phyloP scores from a whole-genome alignment of 2,329 filamentous ascomycete genomes.

The Cercospora nicotianae region DNA sequence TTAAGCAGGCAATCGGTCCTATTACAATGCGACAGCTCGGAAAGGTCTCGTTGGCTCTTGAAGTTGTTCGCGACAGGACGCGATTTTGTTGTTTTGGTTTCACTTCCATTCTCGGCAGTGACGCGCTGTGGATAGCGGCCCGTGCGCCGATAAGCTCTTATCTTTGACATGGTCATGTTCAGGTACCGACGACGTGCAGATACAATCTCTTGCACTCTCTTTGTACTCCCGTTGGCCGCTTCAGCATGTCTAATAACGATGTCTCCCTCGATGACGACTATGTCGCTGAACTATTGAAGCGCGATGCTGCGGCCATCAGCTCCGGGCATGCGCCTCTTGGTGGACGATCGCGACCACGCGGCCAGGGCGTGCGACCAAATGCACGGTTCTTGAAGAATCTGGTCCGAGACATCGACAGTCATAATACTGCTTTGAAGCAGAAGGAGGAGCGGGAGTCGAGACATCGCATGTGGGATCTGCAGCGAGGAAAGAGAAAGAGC shows the following conservation, averaged over 20 bases:
- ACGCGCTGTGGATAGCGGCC: not conserved
- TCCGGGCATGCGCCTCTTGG: slow-evolving; percentile 5
- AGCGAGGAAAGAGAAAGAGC: slow-evolving; percentile 18
- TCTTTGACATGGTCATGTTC: not conserved
- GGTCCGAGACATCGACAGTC: slow-evolving; percentile 80
- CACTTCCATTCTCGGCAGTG: not conserved
- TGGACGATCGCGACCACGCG: slow-evolving; percentile 16
- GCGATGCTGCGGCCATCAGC: slow-evolving; percentile 61
- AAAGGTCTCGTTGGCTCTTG: not conserved
- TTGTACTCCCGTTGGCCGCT: not conserved
- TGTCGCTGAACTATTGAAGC: slow-evolving; percentile 73
- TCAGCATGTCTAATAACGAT: not conserved
- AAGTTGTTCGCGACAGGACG: not conserved
- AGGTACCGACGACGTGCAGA: not conserved
- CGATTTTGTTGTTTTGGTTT: not conserved
- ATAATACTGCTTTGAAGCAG: slow-evolving; percentile 83
- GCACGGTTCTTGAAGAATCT: slow-evolving; percentile 86
- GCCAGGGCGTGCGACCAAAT: slow-evolving; percentile 75
- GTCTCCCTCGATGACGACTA: slow-evolving; percentile 64
- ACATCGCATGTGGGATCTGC: slow-evolving; percentile 64
- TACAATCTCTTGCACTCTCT: not conserved
- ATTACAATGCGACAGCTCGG: not conserved
- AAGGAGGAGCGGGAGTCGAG: slow-evolving; percentile 80
- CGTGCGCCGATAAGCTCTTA: slow-evolving; percentile 4
- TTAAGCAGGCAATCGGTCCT: too few species aligned